A percentile compares a stretch with the other conserved stretches of the same genome.
Evolutionary conservation across 1,284 basidiomycete genomes (phyloP).

Genomic region (Vanrija pseudolonga): DNA sequence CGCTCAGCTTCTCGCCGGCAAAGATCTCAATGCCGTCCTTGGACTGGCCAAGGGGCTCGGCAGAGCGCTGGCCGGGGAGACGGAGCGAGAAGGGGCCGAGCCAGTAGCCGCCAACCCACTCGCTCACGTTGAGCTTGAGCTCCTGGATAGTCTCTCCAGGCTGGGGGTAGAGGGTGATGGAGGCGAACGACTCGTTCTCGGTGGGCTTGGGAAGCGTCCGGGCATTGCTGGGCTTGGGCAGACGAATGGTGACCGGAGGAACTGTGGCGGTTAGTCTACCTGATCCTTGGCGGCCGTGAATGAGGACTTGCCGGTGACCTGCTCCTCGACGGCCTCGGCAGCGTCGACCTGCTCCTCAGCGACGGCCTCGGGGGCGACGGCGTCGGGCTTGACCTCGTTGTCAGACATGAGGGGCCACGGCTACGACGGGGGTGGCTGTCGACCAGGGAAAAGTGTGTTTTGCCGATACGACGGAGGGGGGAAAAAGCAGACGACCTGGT

Average conservation of each 20-base stretch:
- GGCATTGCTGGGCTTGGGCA: conserved; percentile 41
- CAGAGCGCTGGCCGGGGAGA: conserved; percentile 23
- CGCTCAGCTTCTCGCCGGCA: conserved; percentile 47
- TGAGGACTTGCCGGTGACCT: neutral
- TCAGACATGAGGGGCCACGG: conserved; percentile 12
- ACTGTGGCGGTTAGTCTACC: conserved; percentile 12
- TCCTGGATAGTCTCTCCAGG: conserved; percentile 49
- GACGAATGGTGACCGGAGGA: conserved; percentile 39
- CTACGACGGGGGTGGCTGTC: neutral
- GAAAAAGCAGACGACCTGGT: neutral
- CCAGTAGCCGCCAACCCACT: conserved; percentile 51
- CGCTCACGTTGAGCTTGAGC: conserved; percentile 47
- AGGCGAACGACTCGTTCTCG: conserved; percentile 26
- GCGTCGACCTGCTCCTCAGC: conserved; percentile 9
- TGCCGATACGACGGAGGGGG: neutral
- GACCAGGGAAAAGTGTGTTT: neutral
- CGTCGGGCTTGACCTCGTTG: conserved; percentile 15
- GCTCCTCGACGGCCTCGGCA: conserved; percentile 6
- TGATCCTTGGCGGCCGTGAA: neutral
- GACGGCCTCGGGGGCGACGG: conserved; percentile 9
- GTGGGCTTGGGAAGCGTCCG: conserved; percentile 41
- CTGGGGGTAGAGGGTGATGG: conserved; percentile 41
- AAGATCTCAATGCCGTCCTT: conserved; percentile 43
- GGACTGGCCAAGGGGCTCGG: conserved; percentile 27
- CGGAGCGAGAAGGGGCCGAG: conserved; percentile 50